A percentile compares a stretch with the other conserved stretches of the same genome.
Conservation (phyloP, 2,329 filamentous ascomycete species). For the Trichophyton equinum region DNA sequence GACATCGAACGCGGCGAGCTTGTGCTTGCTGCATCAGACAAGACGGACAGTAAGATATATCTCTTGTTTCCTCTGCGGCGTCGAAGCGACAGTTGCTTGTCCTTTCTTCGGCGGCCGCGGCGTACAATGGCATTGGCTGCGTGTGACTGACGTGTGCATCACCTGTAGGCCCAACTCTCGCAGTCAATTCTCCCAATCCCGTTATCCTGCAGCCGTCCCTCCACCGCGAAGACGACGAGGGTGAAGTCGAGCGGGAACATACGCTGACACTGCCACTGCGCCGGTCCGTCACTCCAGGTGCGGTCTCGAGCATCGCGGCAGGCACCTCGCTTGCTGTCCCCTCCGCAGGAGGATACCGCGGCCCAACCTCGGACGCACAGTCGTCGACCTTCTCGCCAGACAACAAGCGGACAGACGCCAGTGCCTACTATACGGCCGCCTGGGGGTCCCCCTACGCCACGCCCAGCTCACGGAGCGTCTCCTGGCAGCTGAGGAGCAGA, state of each 20-base stretch:
- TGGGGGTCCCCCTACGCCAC: constrained; percentile 87
- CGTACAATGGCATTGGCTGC: not conserved
- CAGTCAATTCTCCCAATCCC: constrained; percentile 27
- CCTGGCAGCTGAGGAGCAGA: constrained; percentile 27
- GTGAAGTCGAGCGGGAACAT: constrained; percentile 11
- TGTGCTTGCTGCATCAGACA: constrained; percentile 37
- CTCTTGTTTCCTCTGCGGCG: not conserved
- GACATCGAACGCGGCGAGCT: constrained; percentile 36
- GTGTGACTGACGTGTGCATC: constrained; percentile 7
- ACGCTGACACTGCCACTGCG: constrained; percentile 22
- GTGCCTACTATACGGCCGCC: constrained; percentile 57
- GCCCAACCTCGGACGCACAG: constrained; percentile 21
- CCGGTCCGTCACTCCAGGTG: constrained; percentile 26
- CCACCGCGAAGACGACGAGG: constrained; percentile 18
- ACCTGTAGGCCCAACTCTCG: constrained; percentile 26
- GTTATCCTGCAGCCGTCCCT: constrained; percentile 21
- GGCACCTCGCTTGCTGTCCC: constrained; percentile 20
- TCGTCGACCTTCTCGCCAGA: constrained; percentile 30
- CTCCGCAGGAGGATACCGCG: constrained; percentile 14
- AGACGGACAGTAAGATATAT: constrained; percentile 32
- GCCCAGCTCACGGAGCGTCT: constrained; percentile 36
- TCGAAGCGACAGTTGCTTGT: not conserved
- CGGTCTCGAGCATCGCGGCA: constrained; percentile 23
- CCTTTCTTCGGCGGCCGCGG: no score
- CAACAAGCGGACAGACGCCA: constrained; percentile 35